Evolutionary conservation across 805 yeast species (phyloP).

Genomic region (Myxozyma monticola): DNA sequence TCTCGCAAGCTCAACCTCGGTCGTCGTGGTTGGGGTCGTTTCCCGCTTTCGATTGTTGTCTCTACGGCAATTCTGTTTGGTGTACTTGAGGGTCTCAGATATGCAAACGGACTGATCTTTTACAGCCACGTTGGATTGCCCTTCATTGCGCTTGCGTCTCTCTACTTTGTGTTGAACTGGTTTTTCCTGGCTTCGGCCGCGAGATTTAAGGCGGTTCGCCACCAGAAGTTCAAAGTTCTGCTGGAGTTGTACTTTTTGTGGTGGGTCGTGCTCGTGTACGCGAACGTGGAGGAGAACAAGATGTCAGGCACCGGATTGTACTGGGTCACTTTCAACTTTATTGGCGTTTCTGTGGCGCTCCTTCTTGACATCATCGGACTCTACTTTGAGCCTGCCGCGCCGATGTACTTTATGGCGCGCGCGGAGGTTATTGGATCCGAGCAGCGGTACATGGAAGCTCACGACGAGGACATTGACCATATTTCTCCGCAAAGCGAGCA

Average conservation of each 20-base stretch:
- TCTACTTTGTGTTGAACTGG: constrained; percentile 57
- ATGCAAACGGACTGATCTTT: constrained; percentile 51
- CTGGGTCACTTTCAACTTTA: constrained; percentile 39
- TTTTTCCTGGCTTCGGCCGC: constrained; percentile 51
- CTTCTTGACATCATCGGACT: constrained; percentile 27
- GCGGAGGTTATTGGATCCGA: constrained; percentile 26
- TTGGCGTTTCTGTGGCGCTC: constrained; percentile 30
- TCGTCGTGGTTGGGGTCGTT: constrained; percentile 50
- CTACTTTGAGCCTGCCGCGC: constrained; percentile 29
- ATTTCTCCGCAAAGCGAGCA: constrained; percentile 27
- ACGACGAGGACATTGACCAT: constrained; percentile 22
- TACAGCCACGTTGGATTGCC: constrained; percentile 54
- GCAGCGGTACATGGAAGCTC: constrained; percentile 16
- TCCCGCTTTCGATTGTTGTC: constrained; percentile 57
- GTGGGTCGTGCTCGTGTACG: constrained; percentile 58
- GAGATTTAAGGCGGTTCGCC: constrained; percentile 50
- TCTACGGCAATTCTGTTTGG: constrained; percentile 45
- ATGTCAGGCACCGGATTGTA: constrained; percentile 53
- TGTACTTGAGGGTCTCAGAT: constrained; percentile 45
- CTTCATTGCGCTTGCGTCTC: constrained; percentile 48
- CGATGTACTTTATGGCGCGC: constrained; percentile 32
- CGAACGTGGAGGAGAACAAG: constrained; percentile 51
- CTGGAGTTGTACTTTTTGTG: constrained; percentile 54
- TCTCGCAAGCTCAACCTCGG: constrained; percentile 39
- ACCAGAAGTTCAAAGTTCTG: constrained; percentile 59